phyloP scores from a whole-genome alignment of 208 protist genomes.

The Leishmania tropica region DNA sequence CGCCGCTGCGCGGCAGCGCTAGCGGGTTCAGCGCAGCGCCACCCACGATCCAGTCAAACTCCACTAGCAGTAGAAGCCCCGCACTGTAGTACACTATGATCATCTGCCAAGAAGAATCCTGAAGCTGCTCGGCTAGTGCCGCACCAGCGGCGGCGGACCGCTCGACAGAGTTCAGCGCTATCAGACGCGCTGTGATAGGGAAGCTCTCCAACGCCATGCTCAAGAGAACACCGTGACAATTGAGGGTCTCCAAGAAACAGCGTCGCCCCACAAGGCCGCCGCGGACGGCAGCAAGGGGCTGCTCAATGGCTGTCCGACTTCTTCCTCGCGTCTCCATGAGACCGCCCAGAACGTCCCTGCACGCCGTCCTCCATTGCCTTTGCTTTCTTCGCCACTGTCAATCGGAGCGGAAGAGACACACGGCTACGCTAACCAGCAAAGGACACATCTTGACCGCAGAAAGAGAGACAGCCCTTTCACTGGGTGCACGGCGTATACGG shows the following conservation, averaged over 20 bases:
- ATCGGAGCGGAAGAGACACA: neutral
- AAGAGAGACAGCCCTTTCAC: neutral
- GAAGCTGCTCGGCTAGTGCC: neutral
- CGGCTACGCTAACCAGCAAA: neutral
- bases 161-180: neutral
- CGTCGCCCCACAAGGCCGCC: no score
- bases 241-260: no score
- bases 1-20: slow-evolving; percentile 41
- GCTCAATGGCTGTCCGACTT: neutral
- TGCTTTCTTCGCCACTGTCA: neutral
- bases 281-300: neutral
- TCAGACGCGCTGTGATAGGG: neutral
- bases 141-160: neutral
- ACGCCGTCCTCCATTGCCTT: neutral
- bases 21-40: slow-evolving; percentile 36
- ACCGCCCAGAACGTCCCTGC: neutral
- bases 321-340: neutral
- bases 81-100: slow-evolving; percentile 62
- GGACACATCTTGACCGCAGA: neutral
- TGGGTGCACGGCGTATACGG: slow-evolving; percentile 2
- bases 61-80: slow-evolving; percentile 46
- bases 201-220: no score
- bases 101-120: slow-evolving; percentile 32
- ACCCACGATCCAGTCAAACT: slow-evolving; percentile 27
- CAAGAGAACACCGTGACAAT: no score